Conservation (phyloP, 257 asterid species). For the Solanum piurae region DNA sequence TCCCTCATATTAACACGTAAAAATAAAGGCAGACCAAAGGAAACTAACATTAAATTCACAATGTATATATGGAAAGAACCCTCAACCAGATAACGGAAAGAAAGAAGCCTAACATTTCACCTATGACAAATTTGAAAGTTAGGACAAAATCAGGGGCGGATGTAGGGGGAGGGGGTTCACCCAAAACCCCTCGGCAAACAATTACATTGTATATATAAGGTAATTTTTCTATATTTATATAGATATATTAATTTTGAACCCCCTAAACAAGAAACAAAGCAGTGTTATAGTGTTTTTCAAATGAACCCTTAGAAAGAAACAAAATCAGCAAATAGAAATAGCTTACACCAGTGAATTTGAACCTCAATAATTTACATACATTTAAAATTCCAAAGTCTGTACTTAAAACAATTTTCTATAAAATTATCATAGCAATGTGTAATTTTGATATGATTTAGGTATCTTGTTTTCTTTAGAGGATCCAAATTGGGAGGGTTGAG, state of each 20-base stretch:
- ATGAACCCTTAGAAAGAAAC: neutral
- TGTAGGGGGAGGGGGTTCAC: no score
- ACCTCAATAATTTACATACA: neutral
- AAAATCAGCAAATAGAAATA: neutral
- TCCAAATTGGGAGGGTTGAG: neutral
- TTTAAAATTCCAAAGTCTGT: neutral
- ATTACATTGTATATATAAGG: no score
- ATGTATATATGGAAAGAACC: neutral
- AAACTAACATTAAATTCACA: neutral
- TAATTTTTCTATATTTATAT: no score
- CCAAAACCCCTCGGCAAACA: no score
- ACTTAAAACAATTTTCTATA: neutral
- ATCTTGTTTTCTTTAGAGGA: neutral
- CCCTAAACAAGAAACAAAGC: no score
- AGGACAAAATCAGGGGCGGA: neutral
- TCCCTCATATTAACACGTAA: neutral
- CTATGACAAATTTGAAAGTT: neutral
- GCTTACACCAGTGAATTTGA: neutral
- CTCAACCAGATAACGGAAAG: neutral
- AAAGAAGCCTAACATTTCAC: neutral
- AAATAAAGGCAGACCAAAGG: neutral
- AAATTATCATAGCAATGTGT: neutral
- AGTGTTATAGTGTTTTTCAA: no score
- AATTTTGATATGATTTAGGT: neutral
- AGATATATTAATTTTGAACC: no score